Conservation (phyloP, 177 flowering plant species). For the Vitis hybrid region DNA sequence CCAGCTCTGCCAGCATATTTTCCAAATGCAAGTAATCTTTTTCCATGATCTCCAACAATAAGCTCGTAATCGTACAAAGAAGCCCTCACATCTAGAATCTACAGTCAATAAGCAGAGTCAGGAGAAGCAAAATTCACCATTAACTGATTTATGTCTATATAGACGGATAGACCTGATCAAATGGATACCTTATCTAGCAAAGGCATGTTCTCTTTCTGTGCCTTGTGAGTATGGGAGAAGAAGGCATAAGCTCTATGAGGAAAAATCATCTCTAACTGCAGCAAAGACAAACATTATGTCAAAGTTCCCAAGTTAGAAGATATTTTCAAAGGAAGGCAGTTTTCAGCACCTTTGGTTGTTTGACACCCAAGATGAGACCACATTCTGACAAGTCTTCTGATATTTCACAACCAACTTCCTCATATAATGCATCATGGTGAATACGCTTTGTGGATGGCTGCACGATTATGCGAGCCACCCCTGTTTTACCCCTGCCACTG, state of each 20-base stretch:
- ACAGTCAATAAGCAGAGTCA: slow-evolving; percentile 13
- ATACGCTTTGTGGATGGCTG: slow-evolving; percentile 99
- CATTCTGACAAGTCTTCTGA: slow-evolving; percentile 92
- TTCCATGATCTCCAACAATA: slow-evolving; percentile 86
- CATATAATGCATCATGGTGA: slow-evolving; percentile 76
- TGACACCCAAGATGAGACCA: slow-evolving; percentile 86
- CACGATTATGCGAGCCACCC: slow-evolving; percentile 68
- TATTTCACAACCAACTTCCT: slow-evolving; percentile 94
- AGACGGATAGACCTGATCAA: neutral
- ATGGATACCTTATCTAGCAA: slow-evolving; percentile 73
- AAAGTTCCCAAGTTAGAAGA: neutral
- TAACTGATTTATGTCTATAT: neutral
- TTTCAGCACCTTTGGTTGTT: slow-evolving; percentile 81
- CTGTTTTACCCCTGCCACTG: slow-evolving; percentile 52
- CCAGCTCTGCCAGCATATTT: slow-evolving; percentile 98
- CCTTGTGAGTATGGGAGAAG: slow-evolving; percentile 99
- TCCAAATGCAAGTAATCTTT: slow-evolving; percentile 90
- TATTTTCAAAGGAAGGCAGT: neutral
- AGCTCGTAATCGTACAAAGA: slow-evolving; percentile 95
- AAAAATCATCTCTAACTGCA: slow-evolving; percentile 90
- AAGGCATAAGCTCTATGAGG: slow-evolving; percentile 90
- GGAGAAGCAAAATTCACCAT: slow-evolving; percentile 2
- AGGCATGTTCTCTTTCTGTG: slow-evolving; percentile 96
- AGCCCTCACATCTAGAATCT: slow-evolving; percentile 72
- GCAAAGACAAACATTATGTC: slow-evolving; percentile 5